Percentiles rank a stretch among this genome's conserved stretches.
These are phyloP conservation scores for Boletus speciosus DNA, from an alignment of 768 basidiomycete species.

Conservation along the genomic window DNA sequence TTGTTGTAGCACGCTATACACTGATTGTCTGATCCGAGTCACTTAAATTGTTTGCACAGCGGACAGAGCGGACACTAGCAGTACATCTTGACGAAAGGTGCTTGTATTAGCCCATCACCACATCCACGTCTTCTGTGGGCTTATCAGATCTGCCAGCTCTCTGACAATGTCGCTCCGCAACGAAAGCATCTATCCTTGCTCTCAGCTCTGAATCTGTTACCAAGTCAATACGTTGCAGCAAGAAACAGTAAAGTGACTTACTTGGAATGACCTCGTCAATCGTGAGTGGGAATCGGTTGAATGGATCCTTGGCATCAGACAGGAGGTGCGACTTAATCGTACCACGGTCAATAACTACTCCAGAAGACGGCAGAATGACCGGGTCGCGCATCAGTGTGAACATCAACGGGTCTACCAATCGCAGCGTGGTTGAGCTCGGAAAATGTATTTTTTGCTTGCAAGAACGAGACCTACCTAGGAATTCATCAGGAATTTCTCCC, in stretches of 20 bases:
- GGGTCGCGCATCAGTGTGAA: slow-evolving; percentile 94
- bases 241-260: slow-evolving; percentile 35
- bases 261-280: slow-evolving; percentile 79
- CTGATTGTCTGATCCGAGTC: not conserved
- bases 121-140: slow-evolving; percentile 30
- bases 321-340: slow-evolving; percentile 95
- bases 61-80: not conserved
- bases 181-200: slow-evolving; percentile 67
- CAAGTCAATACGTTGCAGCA: slow-evolving; percentile 5
- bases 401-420: slow-evolving; percentile 75
- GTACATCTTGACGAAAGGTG: slow-evolving; percentile 4
- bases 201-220: slow-evolving; percentile 64
- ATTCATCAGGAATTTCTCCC: slow-evolving; percentile 94
- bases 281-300: slow-evolving; percentile 81
- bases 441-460: not conserved
- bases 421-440: not conserved
- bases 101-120: slow-evolving; percentile 19
- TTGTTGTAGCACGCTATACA: not conserved
- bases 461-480: slow-evolving; percentile 59
- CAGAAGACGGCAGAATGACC: slow-evolving; percentile 83
- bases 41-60: slow-evolving; percentile 4
- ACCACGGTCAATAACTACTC: slow-evolving; percentile 72
- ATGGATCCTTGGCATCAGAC: slow-evolving; percentile 90
- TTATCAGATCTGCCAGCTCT: slow-evolving; percentile 18
- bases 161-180: slow-evolving; percentile 53